These are phyloP conservation scores for Backusella sp. DNA, from an alignment of 192 early-diverging fungal species.

Conservation along the genomic window DNA sequence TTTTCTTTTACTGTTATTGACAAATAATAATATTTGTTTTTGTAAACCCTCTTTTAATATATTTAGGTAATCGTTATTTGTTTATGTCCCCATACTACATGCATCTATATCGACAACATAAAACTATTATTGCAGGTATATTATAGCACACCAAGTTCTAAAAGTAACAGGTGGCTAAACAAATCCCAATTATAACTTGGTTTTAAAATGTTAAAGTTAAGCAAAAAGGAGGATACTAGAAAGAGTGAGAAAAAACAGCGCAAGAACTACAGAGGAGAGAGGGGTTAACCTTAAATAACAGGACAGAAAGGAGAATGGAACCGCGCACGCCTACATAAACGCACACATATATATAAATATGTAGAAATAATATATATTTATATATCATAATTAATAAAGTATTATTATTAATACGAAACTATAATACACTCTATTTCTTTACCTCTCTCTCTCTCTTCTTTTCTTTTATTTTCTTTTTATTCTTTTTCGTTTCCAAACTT, in stretches of 20 bases:
- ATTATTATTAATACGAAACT: not conserved
- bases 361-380: slow-evolving; percentile 1
- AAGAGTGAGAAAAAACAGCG: not conserved
- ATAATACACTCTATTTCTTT: not conserved
- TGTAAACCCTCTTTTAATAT: not conserved
- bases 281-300: slow-evolving; percentile 4
- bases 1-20: not conserved
- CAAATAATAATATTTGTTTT: not conserved
- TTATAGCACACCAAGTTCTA: not conserved
- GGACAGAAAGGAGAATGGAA: not conserved
- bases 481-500: not conserved
- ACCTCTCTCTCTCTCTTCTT: not conserved
- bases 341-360: not conserved
- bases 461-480: not conserved
- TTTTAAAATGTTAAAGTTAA: not conserved
- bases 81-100: not conserved
- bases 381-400: not conserved
- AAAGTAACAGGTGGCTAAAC: slow-evolving; percentile 2
- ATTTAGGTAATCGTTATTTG: no score
- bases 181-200: not conserved
- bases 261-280: not conserved
- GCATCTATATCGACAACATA: not conserved
- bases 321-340: not conserved
- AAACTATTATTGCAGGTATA: not conserved
- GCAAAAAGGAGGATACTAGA: not conserved